Conservation (phyloP, 345 rosid genomes). For the Linum usitatissimum region DNA sequence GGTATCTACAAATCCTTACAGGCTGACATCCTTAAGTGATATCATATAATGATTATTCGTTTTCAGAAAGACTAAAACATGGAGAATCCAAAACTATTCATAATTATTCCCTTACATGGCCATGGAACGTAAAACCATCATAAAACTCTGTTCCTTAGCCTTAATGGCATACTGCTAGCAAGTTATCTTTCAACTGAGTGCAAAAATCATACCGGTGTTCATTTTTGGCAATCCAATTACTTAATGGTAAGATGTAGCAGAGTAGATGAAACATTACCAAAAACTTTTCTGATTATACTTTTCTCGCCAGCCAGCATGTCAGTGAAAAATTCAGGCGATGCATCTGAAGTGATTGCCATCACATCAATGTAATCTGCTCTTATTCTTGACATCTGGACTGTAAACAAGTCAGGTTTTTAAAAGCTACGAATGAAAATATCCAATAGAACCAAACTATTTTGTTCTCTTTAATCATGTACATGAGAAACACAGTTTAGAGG, state of each 20-base stretch:
- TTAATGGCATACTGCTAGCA: no score
- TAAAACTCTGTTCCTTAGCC: no score
- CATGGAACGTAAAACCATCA: not conserved
- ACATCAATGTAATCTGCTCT: conserved; percentile 67
- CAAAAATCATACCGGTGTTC: not conserved
- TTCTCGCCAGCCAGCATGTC: conserved; percentile 61
- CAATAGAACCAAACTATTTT: not conserved
- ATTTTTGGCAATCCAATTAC: not conserved
- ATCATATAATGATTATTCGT: not conserved
- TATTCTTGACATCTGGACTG: conserved; percentile 95
- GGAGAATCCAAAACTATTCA: not conserved
- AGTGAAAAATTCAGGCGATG: conserved; percentile 49
- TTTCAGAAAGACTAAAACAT: no score
- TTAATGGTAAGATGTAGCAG: conserved; percentile 3
- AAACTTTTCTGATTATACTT: conserved; percentile 72
- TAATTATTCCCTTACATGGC: not conserved
- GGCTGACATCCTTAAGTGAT: not conserved
- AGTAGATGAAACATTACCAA: conserved; percentile 42
- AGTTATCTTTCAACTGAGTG: not conserved
- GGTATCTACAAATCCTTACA: not conserved
- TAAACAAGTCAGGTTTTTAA: conserved; percentile 66
- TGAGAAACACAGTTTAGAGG: conserved; percentile 4
- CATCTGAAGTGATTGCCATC: conserved; percentile 45
- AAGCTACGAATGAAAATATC: conserved; percentile 23
- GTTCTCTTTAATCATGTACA: not conserved